A percentile compares a stretch with the other conserved stretches of the same genome.
Conservation (phyloP, 164 flowering plant genomes). For the Dillenia turbinata region DNA sequence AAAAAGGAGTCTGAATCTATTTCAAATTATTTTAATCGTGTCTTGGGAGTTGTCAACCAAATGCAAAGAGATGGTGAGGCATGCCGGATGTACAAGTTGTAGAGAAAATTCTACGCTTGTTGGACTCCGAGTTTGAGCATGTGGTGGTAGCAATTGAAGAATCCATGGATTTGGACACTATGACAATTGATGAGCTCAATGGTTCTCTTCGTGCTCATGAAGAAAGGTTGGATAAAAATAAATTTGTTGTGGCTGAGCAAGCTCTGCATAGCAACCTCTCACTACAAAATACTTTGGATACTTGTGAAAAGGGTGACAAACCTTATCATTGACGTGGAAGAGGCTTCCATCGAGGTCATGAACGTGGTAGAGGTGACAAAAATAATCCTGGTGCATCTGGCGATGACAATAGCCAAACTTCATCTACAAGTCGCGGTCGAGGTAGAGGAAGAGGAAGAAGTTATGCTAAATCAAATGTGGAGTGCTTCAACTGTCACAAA, state of each 20-base stretch:
- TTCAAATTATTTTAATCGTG: neutral
- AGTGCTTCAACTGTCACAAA: neutral
- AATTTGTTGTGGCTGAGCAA: neutral
- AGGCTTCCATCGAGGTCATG: neutral
- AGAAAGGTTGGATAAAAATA: neutral
- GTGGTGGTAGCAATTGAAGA: too few relatives aligned
- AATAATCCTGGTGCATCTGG: too few relatives aligned
- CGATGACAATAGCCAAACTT: neutral
- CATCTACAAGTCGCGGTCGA: neutral
- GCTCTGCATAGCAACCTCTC: neutral
- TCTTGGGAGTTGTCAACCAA: neutral
- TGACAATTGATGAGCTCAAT: neutral
- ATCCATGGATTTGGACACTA: neutral
- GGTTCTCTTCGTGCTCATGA: neutral
- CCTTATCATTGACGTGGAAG: neutral
- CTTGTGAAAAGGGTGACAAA: neutral
- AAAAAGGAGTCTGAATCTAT: neutral
- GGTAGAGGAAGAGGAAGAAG: too few relatives aligned
- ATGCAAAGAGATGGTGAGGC: neutral
- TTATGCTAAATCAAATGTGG: too few relatives aligned
- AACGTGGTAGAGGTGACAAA: neutral
- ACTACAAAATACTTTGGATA: neutral
- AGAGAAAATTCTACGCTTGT: neutral
- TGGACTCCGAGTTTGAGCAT: neutral
- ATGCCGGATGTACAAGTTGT: neutral